Conservation (phyloP, 306 rosid species). For the Acacia melanoxylon region DNA sequence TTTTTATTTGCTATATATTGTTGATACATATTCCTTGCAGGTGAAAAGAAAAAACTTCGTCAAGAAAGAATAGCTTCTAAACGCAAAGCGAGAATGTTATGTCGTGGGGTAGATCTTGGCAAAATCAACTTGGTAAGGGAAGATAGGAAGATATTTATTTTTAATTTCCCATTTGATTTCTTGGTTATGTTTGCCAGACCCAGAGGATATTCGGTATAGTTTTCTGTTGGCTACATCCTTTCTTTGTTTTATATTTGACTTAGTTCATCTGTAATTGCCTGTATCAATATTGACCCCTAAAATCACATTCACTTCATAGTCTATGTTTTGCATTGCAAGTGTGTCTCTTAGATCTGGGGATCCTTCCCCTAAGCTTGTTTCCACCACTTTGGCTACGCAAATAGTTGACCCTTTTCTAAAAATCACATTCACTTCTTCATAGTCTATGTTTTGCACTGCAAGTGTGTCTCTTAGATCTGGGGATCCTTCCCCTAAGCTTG, state of each 20-base stretch:
- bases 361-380: background rate
- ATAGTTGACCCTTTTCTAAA: background rate
- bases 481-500: background rate
- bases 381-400: conserved; percentile 10
- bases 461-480: background rate
- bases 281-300: background rate
- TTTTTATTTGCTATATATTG: conserved; percentile 16
- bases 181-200: conserved; percentile 14
- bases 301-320: background rate
- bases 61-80: conserved; percentile 69
- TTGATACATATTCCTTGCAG: conserved; percentile 42
- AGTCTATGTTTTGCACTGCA: background rate
- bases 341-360: background rate
- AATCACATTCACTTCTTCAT: background rate
- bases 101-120: conserved; percentile 78
- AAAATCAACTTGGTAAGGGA: conserved; percentile 65
- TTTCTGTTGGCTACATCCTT: conserved; percentile 13
- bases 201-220: background rate
- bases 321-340: background rate
- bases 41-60: conserved; percentile 78
- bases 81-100: conserved; percentile 75
- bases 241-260: background rate
- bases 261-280: background rate
- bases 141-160: background rate
- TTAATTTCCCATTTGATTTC: background rate